A percentile compares a stretch with the other conserved stretches of the same genome.
Evolutionary conservation across 306 rosid species (phyloP).

Genomic region (Prunus mume): DNA sequence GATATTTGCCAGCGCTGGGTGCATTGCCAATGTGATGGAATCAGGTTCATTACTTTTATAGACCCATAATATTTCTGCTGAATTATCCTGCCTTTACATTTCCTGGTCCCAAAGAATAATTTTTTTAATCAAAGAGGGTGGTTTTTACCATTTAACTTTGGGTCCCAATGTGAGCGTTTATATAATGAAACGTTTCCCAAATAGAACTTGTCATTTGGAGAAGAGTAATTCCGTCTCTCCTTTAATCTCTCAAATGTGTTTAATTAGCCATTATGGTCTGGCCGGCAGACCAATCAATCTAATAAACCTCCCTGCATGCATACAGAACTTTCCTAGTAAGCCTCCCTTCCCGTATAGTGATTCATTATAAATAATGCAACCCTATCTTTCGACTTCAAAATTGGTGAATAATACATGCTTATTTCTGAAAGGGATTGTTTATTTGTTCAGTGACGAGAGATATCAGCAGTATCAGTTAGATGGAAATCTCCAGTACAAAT

Average conservation of each 20-base stretch:
- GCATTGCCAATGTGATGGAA: conserved; percentile 95
- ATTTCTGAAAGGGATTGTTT: conserved; percentile 10
- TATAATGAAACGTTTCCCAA: not conserved
- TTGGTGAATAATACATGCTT: conserved; percentile 21
- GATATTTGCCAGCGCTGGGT: conserved; percentile 99
- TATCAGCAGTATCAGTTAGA: conserved; percentile 90
- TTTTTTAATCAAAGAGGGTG: not conserved
- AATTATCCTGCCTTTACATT: not conserved
- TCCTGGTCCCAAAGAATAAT: not conserved
- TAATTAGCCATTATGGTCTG: not conserved
- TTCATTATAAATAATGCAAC: not conserved
- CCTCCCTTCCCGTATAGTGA: not conserved
- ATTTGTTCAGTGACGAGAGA: conserved; percentile 78
- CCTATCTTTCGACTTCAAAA: conserved; percentile 5
- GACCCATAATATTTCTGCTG: not conserved
- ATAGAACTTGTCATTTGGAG: not conserved
- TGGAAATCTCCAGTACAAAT: conserved; percentile 88
- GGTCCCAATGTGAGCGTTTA: not conserved
- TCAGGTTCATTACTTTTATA: conserved; percentile 54
- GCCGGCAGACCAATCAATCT: not conserved
- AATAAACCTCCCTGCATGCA: not conserved
- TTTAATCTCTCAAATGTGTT: not conserved
- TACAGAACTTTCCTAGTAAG: not conserved
- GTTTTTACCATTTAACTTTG: too few species aligned
- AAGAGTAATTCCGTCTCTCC: not conserved